Evolutionary conservation across 257 asterid genomes (phyloP), one percentile per base, ranked within the genome.

Genomic region (Fraxinus anomala): DNA sequence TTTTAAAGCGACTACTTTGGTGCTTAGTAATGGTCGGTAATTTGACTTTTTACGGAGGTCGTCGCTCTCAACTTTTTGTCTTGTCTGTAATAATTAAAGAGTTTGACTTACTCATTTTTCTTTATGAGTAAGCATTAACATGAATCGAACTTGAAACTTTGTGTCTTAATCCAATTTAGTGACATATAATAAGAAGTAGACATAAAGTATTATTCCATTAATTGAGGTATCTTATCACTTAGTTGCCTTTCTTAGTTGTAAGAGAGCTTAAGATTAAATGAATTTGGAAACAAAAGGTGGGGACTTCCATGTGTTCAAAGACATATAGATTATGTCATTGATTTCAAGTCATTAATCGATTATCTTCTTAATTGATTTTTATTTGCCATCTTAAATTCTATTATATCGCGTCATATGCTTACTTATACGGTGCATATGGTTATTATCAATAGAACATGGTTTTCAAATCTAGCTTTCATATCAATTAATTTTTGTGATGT

Each of bases 281-380:
- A 82, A 82, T 77, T 85, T 80, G 79, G 82, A 75, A 79, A 81
- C 77, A 73, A 84, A 82, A 86, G 82, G 86, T 76, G 66, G 81
- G 36, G 79, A 80, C 70, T 81, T 76, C 28, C 76, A 85, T 82
- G 69, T 68, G 26, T 87, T 85, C 92, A 86, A 87, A 80, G 90
- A 85, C 92, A 84, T 82, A 78, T 34, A 74, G 89, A 89, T 89
- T 90, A 84, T 86, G 92, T 79, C 85, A 65, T 79, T 73, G 28
- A 81, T 81, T 82, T 83, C 86, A 84, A 85, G 42, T 80, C 66
- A 68, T 68, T 36, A 72, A 78, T 78, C 54, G 34, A 83, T 77
- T 74, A 78, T 70, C 74, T 71, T 42, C 47, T 39, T 78, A 16
- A 61, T 24, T 79, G 30, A 13, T 71, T 12, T 72, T 81, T 24